Evolutionary conservation across 2,329 filamentous ascomycete genomes (phyloP).

Genomic region (Sclerotiophoma versabilis): DNA sequence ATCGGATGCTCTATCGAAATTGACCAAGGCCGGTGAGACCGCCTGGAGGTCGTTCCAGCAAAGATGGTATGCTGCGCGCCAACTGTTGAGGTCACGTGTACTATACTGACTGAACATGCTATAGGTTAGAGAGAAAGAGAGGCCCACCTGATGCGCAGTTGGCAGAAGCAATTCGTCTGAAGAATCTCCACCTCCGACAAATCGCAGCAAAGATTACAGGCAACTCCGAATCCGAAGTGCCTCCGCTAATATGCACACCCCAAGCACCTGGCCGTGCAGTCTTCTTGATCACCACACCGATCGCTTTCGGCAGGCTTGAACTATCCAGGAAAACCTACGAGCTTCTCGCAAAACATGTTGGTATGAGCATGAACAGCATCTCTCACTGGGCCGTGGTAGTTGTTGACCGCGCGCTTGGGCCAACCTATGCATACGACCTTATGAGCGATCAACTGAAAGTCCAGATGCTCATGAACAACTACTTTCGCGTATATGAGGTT

Average conservation of each 20-base stretch:
- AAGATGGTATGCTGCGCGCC: conserved; percentile 7
- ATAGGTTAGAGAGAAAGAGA: conserved; percentile 13
- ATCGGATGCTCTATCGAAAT: conserved; percentile 21
- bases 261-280: conserved; percentile 9
- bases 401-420: conserved; percentile 13
- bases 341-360: conserved; percentile 17
- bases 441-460: conserved; percentile 20
- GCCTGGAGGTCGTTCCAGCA: conserved; percentile 18
- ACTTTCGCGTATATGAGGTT: conserved; percentile 18
- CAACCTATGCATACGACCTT: conserved; percentile 15
- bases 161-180: conserved; percentile 15
- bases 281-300: conserved; percentile 18
- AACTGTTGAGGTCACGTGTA: neutral
- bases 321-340: conserved; percentile 14
- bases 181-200: conserved; percentile 13
- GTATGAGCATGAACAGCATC: conserved; percentile 21
- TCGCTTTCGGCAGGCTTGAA: conserved; percentile 16
- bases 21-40: conserved; percentile 19
- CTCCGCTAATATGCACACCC: conserved; percentile 17
- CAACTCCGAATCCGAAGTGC: conserved; percentile 18
- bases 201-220: conserved; percentile 17
- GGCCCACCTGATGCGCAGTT: conserved; percentile 9
- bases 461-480: conserved; percentile 21
- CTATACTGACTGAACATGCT: neutral
- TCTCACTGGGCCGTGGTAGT: conserved; percentile 17